phyloP scores from a whole-genome alignment of 768 basidiomycete species.

The Podaxis rugospora region DNA sequence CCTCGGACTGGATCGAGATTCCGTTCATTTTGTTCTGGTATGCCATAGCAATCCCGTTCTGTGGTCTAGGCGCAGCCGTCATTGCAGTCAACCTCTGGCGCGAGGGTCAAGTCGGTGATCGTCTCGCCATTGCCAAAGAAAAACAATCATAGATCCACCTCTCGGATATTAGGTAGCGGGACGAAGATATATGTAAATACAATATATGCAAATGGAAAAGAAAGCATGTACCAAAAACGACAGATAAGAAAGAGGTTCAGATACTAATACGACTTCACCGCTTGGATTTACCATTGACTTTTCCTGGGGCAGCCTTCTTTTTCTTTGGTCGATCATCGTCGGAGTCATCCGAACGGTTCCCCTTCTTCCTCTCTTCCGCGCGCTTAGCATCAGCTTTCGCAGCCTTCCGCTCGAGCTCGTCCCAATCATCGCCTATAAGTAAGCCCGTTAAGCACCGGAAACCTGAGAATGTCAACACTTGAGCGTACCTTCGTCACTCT shows the following conservation, averaged over 20 bases:
- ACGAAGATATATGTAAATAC: slow-evolving; percentile 7
- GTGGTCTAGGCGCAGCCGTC: slow-evolving; percentile 52
- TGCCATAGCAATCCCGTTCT: slow-evolving; percentile 29
- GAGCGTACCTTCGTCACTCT: slow-evolving; percentile 58
- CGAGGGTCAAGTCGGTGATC: slow-evolving; percentile 25
- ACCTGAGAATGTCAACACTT: neutral
- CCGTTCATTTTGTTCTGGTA: slow-evolving; percentile 38
- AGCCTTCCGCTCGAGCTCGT: slow-evolving; percentile 88
- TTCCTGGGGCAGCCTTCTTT: slow-evolving; percentile 33
- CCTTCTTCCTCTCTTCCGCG: slow-evolving; percentile 33
- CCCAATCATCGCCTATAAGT: slow-evolving; percentile 83
- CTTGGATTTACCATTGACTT: slow-evolving; percentile 40
- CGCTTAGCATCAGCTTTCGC: slow-evolving; percentile 65
- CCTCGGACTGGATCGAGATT: slow-evolving; percentile 25
- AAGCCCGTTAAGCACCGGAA: slow-evolving; percentile 8
- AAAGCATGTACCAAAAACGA: slow-evolving; percentile 2
- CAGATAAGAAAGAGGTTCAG: neutral
- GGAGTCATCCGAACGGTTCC: slow-evolving; percentile 49
- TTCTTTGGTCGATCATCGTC: slow-evolving; percentile 46
- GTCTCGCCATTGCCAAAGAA: slow-evolving; percentile 1
- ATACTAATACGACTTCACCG: slow-evolving; percentile 20
- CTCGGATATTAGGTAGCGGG: neutral
- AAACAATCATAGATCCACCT: slow-evolving; percentile 1
- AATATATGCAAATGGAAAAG: slow-evolving; percentile 10
- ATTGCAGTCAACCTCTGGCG: slow-evolving; percentile 45